Percentiles rank a stretch among this genome's conserved stretches.
These are phyloP conservation scores for Ophiosphaerella korrae DNA, from an alignment of 2,329 filamentous ascomycete species.

Conservation along the genomic window DNA sequence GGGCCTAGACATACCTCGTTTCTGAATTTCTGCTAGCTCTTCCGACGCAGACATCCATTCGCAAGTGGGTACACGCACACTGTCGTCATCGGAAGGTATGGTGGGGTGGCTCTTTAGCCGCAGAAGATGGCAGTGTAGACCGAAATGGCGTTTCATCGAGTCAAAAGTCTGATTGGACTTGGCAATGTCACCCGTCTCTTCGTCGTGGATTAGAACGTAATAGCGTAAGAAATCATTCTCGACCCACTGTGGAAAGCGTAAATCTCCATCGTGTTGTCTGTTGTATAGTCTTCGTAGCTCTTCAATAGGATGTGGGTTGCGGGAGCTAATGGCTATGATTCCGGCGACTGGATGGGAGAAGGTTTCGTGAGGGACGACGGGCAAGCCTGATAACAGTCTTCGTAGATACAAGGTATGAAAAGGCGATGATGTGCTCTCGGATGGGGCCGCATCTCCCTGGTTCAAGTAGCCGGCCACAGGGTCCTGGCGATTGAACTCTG, in stretches of 20 bases:
- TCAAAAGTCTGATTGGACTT: constrained; percentile 91
- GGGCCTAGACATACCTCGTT: constrained; percentile 55
- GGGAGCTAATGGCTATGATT: constrained; percentile 92
- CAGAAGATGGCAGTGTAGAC: constrained; percentile 90
- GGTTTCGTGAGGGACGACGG: constrained; percentile 84
- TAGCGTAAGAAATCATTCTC: constrained; percentile 92
- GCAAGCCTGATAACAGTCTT: constrained; percentile 78
- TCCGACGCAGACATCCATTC: constrained; percentile 91
- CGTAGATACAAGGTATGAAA: constrained; percentile 87
- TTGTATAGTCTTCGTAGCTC: constrained; percentile 82
- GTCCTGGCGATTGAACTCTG: constrained; percentile 60
- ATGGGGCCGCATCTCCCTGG: constrained; percentile 23
- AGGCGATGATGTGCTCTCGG: constrained; percentile 62
- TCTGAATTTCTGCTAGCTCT: constrained; percentile 75
- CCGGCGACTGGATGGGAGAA: constrained; percentile 94
- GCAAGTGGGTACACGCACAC: constrained; percentile 76
- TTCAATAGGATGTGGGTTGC: constrained; percentile 82
- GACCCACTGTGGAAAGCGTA: constrained; percentile 80
- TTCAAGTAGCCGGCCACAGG: constrained; percentile 52
- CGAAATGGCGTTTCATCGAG: constrained; percentile 99
- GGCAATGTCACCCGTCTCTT: constrained; percentile 90
- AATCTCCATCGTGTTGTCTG: constrained; percentile 78
- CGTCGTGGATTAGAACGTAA: constrained; percentile 95
- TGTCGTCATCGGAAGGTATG: constrained; percentile 89
- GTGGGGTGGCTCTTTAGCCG: constrained; percentile 83